phyloP scores from a whole-genome alignment of 1,139 yeast genomes.

The Blastobotrys persicus region DNA sequence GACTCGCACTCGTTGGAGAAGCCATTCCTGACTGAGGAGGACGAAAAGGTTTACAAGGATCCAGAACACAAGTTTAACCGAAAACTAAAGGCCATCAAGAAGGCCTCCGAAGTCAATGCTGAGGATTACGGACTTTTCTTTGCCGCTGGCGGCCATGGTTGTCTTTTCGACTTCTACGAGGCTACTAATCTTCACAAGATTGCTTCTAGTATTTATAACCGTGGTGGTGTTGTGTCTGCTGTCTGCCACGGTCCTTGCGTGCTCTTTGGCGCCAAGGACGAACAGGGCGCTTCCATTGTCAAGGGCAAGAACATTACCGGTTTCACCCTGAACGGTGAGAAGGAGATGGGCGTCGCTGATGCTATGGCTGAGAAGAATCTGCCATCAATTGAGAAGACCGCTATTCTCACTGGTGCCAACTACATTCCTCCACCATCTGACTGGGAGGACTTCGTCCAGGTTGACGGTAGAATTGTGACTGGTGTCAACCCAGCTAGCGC shows the following conservation, averaged over 20 bases:
- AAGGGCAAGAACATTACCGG: slow-evolving; percentile 59
- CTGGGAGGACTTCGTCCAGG: slow-evolving; percentile 51
- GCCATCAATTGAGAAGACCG: slow-evolving; percentile 35
- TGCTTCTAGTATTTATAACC: slow-evolving; percentile 47
- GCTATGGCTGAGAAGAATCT: slow-evolving; percentile 40
- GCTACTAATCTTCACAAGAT: slow-evolving; percentile 48
- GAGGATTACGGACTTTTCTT: slow-evolving; percentile 53
- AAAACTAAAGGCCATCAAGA: slow-evolving; percentile 33
- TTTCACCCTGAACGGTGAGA: slow-evolving; percentile 58
- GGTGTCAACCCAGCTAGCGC: slow-evolving; percentile 68
- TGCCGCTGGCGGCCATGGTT: slow-evolving; percentile 66
- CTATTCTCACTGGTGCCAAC: slow-evolving; percentile 46
- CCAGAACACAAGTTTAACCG: slow-evolving; percentile 42
- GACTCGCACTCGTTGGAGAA: slow-evolving; percentile 52
- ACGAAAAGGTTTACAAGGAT: slow-evolving; percentile 42
- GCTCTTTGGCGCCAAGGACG: slow-evolving; percentile 47
- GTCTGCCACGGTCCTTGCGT: slow-evolving; percentile 68
- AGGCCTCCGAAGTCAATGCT: slow-evolving; percentile 33
- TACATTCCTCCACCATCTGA: slow-evolving; percentile 49
- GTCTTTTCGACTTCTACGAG: slow-evolving; percentile 55
- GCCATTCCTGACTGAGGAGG: slow-evolving; percentile 47
- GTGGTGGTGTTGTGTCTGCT: slow-evolving; percentile 57
- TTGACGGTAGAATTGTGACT: slow-evolving; percentile 56
- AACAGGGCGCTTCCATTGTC: slow-evolving; percentile 45
- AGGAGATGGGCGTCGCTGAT: slow-evolving; percentile 39